These are phyloP conservation scores for Isoetes engelmannii DNA, from an alignment of 83 land plant genomes.

Conservation along the genomic window DNA sequence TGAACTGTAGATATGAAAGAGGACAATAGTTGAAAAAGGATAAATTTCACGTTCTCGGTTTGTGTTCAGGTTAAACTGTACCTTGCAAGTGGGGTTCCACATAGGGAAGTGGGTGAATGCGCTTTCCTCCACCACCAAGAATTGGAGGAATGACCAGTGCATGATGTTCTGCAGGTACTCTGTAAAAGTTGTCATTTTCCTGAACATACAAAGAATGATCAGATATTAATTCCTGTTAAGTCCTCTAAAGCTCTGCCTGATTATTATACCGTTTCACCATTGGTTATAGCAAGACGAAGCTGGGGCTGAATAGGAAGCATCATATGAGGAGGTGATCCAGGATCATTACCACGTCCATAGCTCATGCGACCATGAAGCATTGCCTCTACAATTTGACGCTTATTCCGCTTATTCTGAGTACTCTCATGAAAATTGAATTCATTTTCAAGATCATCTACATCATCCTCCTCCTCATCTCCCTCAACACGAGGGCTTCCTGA, in stretches of 20 bases:
- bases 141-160: constrained; percentile 38
- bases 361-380: constrained; percentile 41
- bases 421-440: constrained; percentile 47
- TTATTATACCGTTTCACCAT: background rate
- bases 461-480: constrained; percentile 82
- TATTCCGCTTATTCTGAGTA: constrained; percentile 33
- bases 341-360: constrained; percentile 14
- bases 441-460: constrained; percentile 56
- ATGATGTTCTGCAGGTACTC: constrained; percentile 27
- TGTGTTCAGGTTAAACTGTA: background rate
- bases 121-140: constrained; percentile 56
- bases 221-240: no score
- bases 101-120: constrained; percentile 59
- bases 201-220: background rate
- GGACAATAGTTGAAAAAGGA: background rate
- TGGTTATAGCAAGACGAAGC: constrained; percentile 29
- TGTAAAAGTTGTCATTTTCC: background rate
- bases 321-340: constrained; percentile 23
- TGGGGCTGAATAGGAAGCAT: constrained; percentile 33
- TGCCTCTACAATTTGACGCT: constrained; percentile 17
- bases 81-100: constrained; percentile 43
- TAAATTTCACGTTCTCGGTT: background rate
- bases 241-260: no score
- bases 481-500: constrained; percentile 62
- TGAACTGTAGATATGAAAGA: constrained; percentile 13